Base-by-base conservation (phyloP, 345 rosid species). In the Euphorbia peplus region DNA sequence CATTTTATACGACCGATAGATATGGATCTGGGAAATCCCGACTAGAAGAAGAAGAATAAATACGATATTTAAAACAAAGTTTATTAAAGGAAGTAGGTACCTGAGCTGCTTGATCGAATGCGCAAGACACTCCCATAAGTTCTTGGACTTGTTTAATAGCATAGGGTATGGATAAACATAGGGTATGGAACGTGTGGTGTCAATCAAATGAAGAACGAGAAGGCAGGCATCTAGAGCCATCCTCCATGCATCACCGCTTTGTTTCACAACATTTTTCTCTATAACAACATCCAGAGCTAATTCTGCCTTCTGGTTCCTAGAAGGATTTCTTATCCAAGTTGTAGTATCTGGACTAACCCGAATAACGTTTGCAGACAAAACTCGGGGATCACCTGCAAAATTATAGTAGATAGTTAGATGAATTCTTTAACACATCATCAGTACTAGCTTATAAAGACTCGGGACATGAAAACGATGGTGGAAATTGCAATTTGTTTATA, bases 211-310 rank as follows among this genome's bases (percentile, higher is more conserved):
- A 67, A 91, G 81, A 21, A 95, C 87, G 16, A 98, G 89, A 75
- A 95, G 91, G 79, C 98, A 91, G 4, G 93, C 82, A 73, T 95
- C 98, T 32, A 91, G 74, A 57, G 83, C 90, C 69, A 86, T 78
- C 81, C 99, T 90, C 99, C 99, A 95, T 11, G 96, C 96, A 87
- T 90, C 99, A 51, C 97, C 98, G 69, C 87, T 87, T 77, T 78
- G 75, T 76, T 88, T 91, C 63, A 89, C 90, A 55, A 72, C 90
- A 19, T 90, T 76, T 65, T 91, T 91, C 69, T 90, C 92, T 63
- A 91, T 75, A 57, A 85, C 81, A 73, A 91, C 71, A 19, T 95
- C 96, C 73, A 95, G 62, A 19, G 89, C 98, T 79, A 87, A 67
- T 78, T 86, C 98, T 67, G 96, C 96, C 67, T 81, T 79, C 66